These are phyloP conservation scores for Isabelozyma gotoi DNA, from an alignment of 805 yeast species.

Conservation along the genomic window DNA sequence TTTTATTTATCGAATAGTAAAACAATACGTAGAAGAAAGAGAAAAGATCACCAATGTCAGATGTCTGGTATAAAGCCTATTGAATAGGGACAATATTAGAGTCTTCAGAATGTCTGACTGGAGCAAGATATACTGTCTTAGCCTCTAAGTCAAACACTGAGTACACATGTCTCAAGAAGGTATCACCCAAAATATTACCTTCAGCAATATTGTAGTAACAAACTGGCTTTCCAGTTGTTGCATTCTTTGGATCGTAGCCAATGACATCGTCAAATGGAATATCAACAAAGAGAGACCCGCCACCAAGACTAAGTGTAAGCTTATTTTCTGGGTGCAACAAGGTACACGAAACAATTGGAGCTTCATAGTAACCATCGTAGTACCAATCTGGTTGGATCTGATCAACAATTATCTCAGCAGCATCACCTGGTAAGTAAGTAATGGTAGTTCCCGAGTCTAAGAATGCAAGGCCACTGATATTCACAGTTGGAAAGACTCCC, in stretches of 20 bases:
- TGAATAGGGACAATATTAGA: slow-evolving; percentile 14
- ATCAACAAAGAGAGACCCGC: slow-evolving; percentile 7
- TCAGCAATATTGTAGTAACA: slow-evolving; percentile 20
- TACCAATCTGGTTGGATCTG: slow-evolving; percentile 3
- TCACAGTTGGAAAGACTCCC: neutral
- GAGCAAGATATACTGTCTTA: slow-evolving; percentile 23
- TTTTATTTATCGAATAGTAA: too few species aligned
- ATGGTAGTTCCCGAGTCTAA: slow-evolving; percentile 63
- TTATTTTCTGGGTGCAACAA: slow-evolving; percentile 8
- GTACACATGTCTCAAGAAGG: slow-evolving; percentile 25
- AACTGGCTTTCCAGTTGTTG: slow-evolving; percentile 4
- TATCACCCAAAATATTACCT: slow-evolving; percentile 22
- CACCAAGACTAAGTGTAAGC: slow-evolving; percentile 5
- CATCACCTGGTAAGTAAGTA: slow-evolving; percentile 39
- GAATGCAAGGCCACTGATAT: slow-evolving; percentile 31
- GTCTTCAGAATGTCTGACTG: slow-evolving; percentile 11
- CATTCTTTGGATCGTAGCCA: slow-evolving; percentile 11
- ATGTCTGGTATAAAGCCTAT: slow-evolving; percentile 1
- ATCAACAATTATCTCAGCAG: slow-evolving; percentile 5
- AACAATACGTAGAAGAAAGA: neutral
- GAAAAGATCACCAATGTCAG: neutral
- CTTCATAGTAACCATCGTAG: slow-evolving; percentile 7
- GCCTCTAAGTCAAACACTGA: slow-evolving; percentile 25
- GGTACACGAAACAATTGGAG: slow-evolving; percentile 11
- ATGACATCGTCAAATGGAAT: slow-evolving; percentile 14